phyloP scores from a whole-genome alignment of 1,139 yeast genomes.

The Schwanniomyces etchellsii region DNA sequence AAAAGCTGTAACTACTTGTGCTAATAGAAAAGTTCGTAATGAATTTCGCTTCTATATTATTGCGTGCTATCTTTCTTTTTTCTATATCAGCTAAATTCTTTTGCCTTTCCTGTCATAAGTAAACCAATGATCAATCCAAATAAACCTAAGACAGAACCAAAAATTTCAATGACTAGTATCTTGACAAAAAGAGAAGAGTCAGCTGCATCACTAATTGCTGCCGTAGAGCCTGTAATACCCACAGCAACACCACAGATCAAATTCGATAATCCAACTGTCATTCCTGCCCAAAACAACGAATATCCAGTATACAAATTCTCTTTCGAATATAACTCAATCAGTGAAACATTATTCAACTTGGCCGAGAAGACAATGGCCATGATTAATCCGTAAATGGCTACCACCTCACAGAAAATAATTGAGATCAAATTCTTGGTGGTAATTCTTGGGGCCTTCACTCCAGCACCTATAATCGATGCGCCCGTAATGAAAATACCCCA shows the following conservation, averaged over 20 bases:
- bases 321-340: conserved; percentile 59
- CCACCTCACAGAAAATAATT: conserved; percentile 98
- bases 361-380: conserved; percentile 97
- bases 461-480: conserved; percentile 92
- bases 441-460: conserved; percentile 95
- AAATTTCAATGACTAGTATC: conserved; percentile 93
- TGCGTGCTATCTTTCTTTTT: too few species aligned
- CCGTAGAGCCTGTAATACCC: conserved; percentile 96
- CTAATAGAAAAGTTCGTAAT: too few species aligned
- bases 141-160: conserved; percentile 92
- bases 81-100: conserved; percentile 65
- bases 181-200: conserved; percentile 93
- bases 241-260: conserved; percentile 96
- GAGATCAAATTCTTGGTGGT: conserved; percentile 95
- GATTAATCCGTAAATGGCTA: conserved; percentile 95
- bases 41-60: too few species aligned
- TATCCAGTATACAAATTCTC: conserved; percentile 90
- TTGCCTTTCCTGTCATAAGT: conserved; percentile 94
- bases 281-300: conserved; percentile 96
- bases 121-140: conserved; percentile 94
- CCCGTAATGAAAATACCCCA: conserved; percentile 99
- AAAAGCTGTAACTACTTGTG: too few species aligned
- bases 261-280: conserved; percentile 91
- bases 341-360: conserved; percentile 70
- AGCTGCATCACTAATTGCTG: conserved; percentile 97